Percentiles rank a stretch among this genome's conserved stretches.
These are phyloP conservation scores for Styphnolobium japonicum DNA, from an alignment of 306 rosid genomes.

Conservation along the genomic window DNA sequence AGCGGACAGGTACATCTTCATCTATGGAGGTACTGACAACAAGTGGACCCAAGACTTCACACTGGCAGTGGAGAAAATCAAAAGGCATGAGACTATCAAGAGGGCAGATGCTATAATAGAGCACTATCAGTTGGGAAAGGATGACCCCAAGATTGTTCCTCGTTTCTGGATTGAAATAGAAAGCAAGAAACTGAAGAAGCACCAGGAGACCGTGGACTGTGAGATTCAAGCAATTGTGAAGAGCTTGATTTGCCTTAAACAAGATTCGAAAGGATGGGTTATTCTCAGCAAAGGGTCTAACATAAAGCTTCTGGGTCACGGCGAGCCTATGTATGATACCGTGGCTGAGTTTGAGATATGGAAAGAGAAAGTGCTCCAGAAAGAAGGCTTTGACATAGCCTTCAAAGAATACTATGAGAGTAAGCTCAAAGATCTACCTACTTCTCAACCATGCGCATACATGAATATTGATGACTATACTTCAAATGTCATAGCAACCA, in stretches of 20 bases:
- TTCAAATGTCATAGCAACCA: too few relatives aligned
- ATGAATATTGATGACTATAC: too few relatives aligned
- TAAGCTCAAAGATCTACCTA: conserved; percentile 29
- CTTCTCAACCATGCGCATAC: conserved; percentile 15
- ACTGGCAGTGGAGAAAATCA: background rate
- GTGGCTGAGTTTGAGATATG: conserved; percentile 25
- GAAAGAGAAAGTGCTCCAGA: conserved; percentile 14
- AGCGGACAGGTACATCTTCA: conserved; percentile 28
- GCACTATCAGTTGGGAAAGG: conserved; percentile 17
- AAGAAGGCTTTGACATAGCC: conserved; percentile 32
- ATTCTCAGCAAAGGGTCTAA: conserved; percentile 32
- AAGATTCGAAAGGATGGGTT: conserved; percentile 40
- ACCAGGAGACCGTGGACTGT: conserved; percentile 7
- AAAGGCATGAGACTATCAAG: conserved; percentile 1
- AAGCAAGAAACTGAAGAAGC: conserved; percentile 38
- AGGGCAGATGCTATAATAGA: conserved; percentile 30
- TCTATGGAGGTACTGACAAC: conserved; percentile 25
- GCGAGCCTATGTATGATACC: conserved; percentile 26
- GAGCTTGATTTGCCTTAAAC: conserved; percentile 16
- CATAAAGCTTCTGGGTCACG: conserved; percentile 24
- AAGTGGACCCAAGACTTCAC: conserved; percentile 35
- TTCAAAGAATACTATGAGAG: conserved; percentile 20
- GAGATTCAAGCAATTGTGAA: conserved; percentile 20
- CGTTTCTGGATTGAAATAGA: conserved; percentile 36
- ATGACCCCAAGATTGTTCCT: background rate